A percentile compares a stretch with the other conserved stretches of the same genome.
These are phyloP conservation scores for Cicer judaicum DNA, from an alignment of 306 rosid species.

Conservation along the genomic window DNA sequence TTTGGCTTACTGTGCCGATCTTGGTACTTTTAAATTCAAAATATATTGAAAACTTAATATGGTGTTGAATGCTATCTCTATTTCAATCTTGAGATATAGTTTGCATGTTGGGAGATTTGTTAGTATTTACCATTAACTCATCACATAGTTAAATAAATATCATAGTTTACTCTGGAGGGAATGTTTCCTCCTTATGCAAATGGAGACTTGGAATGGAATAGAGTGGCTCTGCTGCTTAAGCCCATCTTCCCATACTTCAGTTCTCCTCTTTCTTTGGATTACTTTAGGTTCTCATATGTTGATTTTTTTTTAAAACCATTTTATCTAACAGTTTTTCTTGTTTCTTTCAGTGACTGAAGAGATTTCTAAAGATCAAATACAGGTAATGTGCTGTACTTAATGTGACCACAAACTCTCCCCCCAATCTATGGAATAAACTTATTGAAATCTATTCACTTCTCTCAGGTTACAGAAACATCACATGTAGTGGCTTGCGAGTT, in stretches of 20 bases:
- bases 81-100: slow-evolving; percentile 22
- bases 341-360: slow-evolving; percentile 84
- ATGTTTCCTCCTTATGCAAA: slow-evolving; percentile 8
- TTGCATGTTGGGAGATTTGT: slow-evolving; percentile 14
- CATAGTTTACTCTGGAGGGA: slow-evolving; percentile 20
- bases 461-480: slow-evolving; percentile 81
- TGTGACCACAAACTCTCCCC: slow-evolving; percentile 1
- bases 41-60: slow-evolving; percentile 12
- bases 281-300: slow-evolving; percentile 18
- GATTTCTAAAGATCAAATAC: slow-evolving; percentile 69
- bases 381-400: slow-evolving; percentile 62
- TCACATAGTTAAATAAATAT: slow-evolving; percentile 1
- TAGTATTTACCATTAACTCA: slow-evolving; percentile 18
- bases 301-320: neutral
- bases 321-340: slow-evolving; percentile 40
- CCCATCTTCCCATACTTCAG: neutral
- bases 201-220: slow-evolving; percentile 14
- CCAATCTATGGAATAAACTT: slow-evolving; percentile 17
- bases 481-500: slow-evolving; percentile 92
- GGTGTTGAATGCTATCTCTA: slow-evolving; percentile 19
- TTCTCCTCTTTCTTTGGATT: slow-evolving; percentile 35
- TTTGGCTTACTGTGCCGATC: slow-evolving; percentile 10
- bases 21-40: slow-evolving; percentile 14
- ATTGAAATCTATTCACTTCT: slow-evolving; percentile 47
- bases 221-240: slow-evolving; percentile 28